Base-by-base conservation (phyloP, 148 eudicot species). In the Vaccinium macrocarpon region DNA sequence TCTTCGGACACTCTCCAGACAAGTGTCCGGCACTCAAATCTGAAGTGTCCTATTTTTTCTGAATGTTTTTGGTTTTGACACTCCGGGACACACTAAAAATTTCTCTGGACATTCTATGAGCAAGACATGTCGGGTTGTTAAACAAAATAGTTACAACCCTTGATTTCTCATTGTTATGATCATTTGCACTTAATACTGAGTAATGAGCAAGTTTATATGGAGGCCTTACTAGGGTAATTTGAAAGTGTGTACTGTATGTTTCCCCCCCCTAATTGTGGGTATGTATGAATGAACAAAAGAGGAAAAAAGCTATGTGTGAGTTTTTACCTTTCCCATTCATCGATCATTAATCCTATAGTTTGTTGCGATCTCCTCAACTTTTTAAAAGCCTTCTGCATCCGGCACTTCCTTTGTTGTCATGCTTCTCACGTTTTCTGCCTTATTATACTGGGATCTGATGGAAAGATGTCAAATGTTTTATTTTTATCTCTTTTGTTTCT, bases 141-240 rank as follows among this genome's bases (percentile, higher is more conserved):
- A 42, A 42, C 46, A 5, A 42, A 42, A 42, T 42, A 42, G 46
- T 42, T 42, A 42, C 46, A 5, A 42, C 6, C 46, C 32, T 18
- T 18, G 23, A 32, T 79, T 32, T 55, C 66, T 23, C 21, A 29
- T 19, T 55, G 81, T 32, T 25, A 25, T 51, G 32, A 55, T 51
- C n/a, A 23, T 79, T 79, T 79, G 0, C 19, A 21, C 35, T 56
- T 32, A 3, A 55, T 16, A n/a, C 68, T 32, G 10, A 79, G 49
- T 15, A 79, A 55, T 55, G 21, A 55, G 27, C 66, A 55, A 35
- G 81, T 79, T 56, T 56, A 55, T 55, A 56, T 14, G 57, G 64
- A 79, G 66, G 66, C 81, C 81, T 55, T 16, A 18, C 4, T 18
- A 79, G 81, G 18, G 8, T 79, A 79, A 79, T 56, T 35, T 29